Conservation (phyloP, 768 basidiomycete species). For the Tulasnella sp. region DNA sequence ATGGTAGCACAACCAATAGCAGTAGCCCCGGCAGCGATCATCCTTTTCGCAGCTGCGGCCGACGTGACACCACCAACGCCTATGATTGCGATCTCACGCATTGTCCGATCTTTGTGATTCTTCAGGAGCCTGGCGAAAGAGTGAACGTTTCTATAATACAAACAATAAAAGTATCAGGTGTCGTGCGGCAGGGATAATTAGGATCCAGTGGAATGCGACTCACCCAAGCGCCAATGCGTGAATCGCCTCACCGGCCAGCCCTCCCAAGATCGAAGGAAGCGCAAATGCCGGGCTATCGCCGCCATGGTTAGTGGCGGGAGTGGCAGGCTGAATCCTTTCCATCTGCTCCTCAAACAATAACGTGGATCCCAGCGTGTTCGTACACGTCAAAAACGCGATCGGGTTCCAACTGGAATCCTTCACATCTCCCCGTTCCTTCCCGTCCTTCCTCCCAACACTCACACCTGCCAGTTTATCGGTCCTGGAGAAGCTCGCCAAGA, state of each 20-base stretch:
- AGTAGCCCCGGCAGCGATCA: constrained; percentile 63
- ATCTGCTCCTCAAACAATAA: constrained; percentile 53
- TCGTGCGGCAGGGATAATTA: too few relatives aligned
- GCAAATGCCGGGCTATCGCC: constrained; percentile 34
- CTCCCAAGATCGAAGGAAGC: constrained; percentile 55
- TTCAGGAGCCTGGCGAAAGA: constrained; percentile 46
- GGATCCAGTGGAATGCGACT: too few relatives aligned
- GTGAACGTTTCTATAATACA: constrained; percentile 26
- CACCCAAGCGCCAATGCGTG: constrained; percentile 74
- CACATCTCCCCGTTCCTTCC: constrained; percentile 10
- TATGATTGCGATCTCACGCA: constrained; percentile 48
- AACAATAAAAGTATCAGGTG: background rate
- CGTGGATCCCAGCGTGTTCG: constrained; percentile 67
- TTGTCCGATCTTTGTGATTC: constrained; percentile 30
- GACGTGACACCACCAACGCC: constrained; percentile 77
- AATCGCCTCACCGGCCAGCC: constrained; percentile 64
- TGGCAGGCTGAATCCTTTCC: background rate
- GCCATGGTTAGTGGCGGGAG: constrained; percentile 13
- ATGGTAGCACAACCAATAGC: constrained; percentile 57
- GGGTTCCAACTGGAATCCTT: constrained; percentile 28
- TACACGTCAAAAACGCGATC: constrained; percentile 67
- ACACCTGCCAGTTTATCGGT: constrained; percentile 12
- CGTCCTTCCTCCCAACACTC: background rate
- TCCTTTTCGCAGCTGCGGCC: constrained; percentile 47
- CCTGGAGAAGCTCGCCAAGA: constrained; percentile 35